These are phyloP conservation scores for Moniliophthora roreri DNA, from an alignment of 1,284 basidiomycete genomes.

Conservation along the genomic window DNA sequence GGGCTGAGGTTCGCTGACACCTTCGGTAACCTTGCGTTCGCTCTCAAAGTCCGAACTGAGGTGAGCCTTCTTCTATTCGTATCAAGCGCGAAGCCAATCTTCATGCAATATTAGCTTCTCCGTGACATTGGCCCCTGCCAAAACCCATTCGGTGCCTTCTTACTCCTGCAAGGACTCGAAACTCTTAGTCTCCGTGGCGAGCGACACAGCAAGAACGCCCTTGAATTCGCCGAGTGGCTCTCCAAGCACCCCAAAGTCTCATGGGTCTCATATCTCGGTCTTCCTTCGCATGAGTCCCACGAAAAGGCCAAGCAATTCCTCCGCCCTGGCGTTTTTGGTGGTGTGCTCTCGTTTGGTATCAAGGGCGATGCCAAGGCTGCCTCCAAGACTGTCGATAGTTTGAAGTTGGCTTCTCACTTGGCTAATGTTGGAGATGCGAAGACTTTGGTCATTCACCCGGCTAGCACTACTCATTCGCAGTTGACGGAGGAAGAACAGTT, in stretches of 20 bases:
- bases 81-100: too few relatives aligned
- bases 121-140: conserved; percentile 77
- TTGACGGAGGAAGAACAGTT: conserved; percentile 69
- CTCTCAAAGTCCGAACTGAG: conserved; percentile 66
- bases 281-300: conserved; percentile 66
- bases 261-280: conserved; percentile 86
- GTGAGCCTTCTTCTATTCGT: conserved; percentile 15
- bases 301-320: conserved; percentile 59
- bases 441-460: conserved; percentile 83
- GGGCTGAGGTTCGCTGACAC: conserved; percentile 74
- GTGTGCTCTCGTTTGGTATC: conserved; percentile 82
- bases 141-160: conserved; percentile 83
- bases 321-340: conserved; percentile 65
- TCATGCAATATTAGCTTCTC: conserved; percentile 57
- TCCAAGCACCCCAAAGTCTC: conserved; percentile 69
- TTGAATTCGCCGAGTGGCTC: conserved; percentile 75
- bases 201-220: conserved; percentile 75
- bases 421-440: conserved; percentile 83
- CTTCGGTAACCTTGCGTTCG: conserved; percentile 74
- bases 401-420: conserved; percentile 75
- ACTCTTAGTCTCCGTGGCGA: conserved; percentile 81
- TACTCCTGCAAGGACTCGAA: conserved; percentile 85
- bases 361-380: conserved; percentile 65
- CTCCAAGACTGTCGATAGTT: conserved; percentile 69
- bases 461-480: conserved; percentile 84